These are phyloP conservation scores for Aspergillus bridgeri DNA, from an alignment of 495 filamentous ascomycete genomes.

Conservation along the genomic window DNA sequence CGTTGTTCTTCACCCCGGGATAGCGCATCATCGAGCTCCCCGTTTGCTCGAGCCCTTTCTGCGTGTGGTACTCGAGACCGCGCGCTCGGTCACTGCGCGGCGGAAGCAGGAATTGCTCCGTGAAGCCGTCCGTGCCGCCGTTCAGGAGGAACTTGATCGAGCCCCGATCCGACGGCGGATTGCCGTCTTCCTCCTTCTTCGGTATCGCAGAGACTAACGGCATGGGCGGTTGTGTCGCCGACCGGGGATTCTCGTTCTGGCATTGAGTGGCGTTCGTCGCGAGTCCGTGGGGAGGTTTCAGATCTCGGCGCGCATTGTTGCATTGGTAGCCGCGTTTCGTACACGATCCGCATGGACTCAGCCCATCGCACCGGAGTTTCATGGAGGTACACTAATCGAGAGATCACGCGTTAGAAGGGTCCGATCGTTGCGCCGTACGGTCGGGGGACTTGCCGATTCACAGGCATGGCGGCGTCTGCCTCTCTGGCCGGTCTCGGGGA, in stretches of 20 bases:
- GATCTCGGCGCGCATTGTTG: constrained; percentile 34
- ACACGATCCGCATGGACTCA: constrained; percentile 46
- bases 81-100: constrained; percentile 38
- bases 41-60: constrained; percentile 24
- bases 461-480: constrained; percentile 47
- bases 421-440: neutral
- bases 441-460: constrained; percentile 33
- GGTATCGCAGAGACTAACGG: neutral
- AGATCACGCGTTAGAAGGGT: constrained; percentile 1
- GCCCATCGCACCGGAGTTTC: constrained; percentile 51
- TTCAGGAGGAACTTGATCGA: constrained; percentile 50
- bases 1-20: constrained; percentile 10
- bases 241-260: neutral
- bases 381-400: constrained; percentile 44
- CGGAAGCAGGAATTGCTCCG: constrained; percentile 41
- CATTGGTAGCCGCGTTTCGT: constrained; percentile 42
- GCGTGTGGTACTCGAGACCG: constrained; percentile 33
- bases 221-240: neutral
- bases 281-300: constrained; percentile 10
- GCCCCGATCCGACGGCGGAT: constrained; percentile 38
- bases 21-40: constrained; percentile 19
- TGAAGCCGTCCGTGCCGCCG: constrained; percentile 45
- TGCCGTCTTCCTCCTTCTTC: constrained; percentile 22
- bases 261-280: neutral
- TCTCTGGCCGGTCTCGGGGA: constrained; percentile 46